Evolutionary conservation across 805 yeast genomes (phyloP), one percentile per base, ranked within the genome.

Genomic region (Myxozyma kluyveri): DNA sequence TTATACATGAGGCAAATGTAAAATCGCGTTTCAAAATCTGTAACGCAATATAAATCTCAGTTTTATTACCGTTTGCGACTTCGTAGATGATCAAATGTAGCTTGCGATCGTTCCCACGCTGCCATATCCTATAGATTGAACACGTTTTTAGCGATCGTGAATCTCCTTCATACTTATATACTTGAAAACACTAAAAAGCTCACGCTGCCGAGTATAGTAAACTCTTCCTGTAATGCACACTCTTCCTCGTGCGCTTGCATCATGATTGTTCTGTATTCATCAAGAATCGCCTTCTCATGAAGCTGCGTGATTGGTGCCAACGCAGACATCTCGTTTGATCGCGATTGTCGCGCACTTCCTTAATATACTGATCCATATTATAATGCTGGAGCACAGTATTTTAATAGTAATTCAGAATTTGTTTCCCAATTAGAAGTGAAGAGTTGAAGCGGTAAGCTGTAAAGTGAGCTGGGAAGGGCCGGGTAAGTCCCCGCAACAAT

Each of bases 41-140:
- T 14, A 17, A 31, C 35, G 35, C 35, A 31, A 31, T 31, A 12
- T 31, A 31, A 31, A 10, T 31, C 35, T 14, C 26, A n/a, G 18
- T 19, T 29, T 23, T n/a, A 19, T 18, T 26, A 51, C 55, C 55
- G 50, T 38, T 51, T 51, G 27, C 55, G 55, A 33, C 50, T 46
- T 12, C 55, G 49, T 32, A 51, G 36, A 29, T 46, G 37, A 39
- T 51, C 55, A 12, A 51, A 27, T 37, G 46, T 50, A 40, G 47
- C 24, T 19, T 39, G 50, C 22, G 55, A 50, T n/a, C 32, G 42
- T 29, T 22, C 47, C 55, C 55, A 51, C 18, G 50, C 50, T 21
- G 40, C 19, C 23, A 46, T 50, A 6, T 42, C 39, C 55, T 51
- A 23, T 4, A 5, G 9, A 27, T 21, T 2, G 31, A 33, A 12